Evolutionary conservation across 2,329 filamentous ascomycete species (phyloP), one percentile per base, ranked within the genome.

Genomic region (Talaromyces rugulosus): DNA sequence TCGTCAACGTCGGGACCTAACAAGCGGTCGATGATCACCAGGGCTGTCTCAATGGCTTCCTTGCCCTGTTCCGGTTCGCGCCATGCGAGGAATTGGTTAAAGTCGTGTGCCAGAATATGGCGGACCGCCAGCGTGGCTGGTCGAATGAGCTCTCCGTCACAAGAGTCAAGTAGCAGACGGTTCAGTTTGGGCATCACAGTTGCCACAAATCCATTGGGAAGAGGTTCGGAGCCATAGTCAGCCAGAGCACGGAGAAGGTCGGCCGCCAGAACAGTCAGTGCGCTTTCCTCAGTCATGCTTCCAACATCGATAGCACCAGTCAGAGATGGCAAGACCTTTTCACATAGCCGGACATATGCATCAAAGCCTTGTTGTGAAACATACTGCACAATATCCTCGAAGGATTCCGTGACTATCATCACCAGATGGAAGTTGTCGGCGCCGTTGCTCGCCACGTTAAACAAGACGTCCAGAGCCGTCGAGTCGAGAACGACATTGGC

Each of bases 1-100:
- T 99, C 95, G 70, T 96, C 90, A n/a, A 98, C 89, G 1, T 84
- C 78, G 1, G 91, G 89, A 3, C 90, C 89, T 33, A 99, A 84
- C 4, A 99, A 84, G 55, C 94, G 90, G 74, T 97, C 95, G 65
- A 99, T 92, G 68, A 99, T 95, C 66, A 92, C 86, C 55, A 99
- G 84, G 62, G 92, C 91, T 33, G 96, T 88, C 75, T 98, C 93
- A 11, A 97, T 83, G 16, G 94, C 94, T 42, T 87, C 90, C 69
- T 92, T 91, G 47, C 90, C 90, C 52, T 83, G 86, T 66, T 88
- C 86, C 27, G 84, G 81, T 71, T 96, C 91, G 40, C 88, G 87
- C 89, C 92, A 99, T 66, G 85, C 86, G 68, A 98, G 89, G 50
- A 98, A 87, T 72, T 98, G 95, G 65, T 92, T 85, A 68, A 94